Conservation (phyloP, 1,284 basidiomycete species). For the Ceraceosorus guamensis region DNA sequence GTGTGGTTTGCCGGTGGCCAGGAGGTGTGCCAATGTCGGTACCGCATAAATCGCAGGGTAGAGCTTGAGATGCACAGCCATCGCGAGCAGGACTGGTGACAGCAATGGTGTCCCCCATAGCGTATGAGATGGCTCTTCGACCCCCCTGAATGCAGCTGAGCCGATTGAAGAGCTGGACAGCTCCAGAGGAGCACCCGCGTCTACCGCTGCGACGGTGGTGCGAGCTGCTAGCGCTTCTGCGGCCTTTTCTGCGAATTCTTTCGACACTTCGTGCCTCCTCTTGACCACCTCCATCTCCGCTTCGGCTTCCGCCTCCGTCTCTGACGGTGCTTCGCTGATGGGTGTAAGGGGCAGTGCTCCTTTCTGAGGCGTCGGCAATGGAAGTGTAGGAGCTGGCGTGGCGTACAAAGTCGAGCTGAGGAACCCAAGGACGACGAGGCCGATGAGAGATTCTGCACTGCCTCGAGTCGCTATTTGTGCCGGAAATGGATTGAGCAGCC, state of each 20-base stretch:
- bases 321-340: neutral
- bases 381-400: neutral
- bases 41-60: conserved; percentile 87
- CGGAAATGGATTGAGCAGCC: conserved; percentile 85
- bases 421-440: conserved; percentile 68
- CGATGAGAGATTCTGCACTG: conserved; percentile 82
- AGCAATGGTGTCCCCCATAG: conserved; percentile 2
- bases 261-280: neutral
- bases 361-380: neutral
- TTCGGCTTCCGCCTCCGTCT: too few species aligned
- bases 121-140: too few species aligned
- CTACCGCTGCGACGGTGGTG: neutral
- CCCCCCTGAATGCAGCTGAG: too few species aligned
- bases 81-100: conserved; percentile 32
- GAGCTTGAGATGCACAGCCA: conserved; percentile 42
- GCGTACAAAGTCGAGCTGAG: conserved; percentile 50
- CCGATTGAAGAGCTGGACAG: neutral
- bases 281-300: too few species aligned
- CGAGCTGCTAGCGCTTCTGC: neutral
- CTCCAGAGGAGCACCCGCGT: neutral
- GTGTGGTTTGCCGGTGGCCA: conserved; percentile 20
- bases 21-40: conserved; percentile 63
- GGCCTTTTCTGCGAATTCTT: neutral
- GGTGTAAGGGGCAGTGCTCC: neutral
- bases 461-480: conserved; percentile 94